These are phyloP conservation scores for Nannochloropsis salina DNA, from an alignment of 108 stramenopile genomes.

Conservation along the genomic window DNA sequence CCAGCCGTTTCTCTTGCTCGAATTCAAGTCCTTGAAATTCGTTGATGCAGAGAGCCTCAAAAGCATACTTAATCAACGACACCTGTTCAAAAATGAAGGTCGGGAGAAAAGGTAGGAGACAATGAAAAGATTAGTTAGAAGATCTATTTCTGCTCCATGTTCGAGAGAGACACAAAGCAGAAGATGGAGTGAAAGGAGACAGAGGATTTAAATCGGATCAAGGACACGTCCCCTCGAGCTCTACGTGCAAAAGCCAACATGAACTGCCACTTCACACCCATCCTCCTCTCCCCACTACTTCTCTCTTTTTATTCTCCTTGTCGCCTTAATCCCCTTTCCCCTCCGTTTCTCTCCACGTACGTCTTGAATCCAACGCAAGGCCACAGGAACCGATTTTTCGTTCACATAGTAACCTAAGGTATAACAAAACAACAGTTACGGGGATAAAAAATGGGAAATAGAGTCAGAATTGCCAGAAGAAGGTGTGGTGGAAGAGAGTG, in stretches of 20 bases:
- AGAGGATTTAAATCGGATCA: neutral
- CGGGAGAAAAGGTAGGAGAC: neutral
- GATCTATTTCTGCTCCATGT: neutral
- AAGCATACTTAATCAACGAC: conserved; percentile 44
- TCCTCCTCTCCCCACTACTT: neutral
- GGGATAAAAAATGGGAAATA: neutral
- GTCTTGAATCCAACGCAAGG: neutral
- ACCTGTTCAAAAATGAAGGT: conserved; percentile 32
- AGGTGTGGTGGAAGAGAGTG: neutral
- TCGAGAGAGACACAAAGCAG: neutral
- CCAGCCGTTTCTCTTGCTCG: conserved; percentile 20
- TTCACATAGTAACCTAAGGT: neutral
- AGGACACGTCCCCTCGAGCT: neutral
- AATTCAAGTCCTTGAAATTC: conserved; percentile 40
- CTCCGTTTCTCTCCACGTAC: neutral
- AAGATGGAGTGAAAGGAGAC: neutral
- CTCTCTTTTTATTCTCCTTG: too few species aligned
- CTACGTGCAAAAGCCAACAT: neutral
- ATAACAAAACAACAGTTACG: neutral
- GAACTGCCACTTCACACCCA: neutral
- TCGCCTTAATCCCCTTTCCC: neutral
- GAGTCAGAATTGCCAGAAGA: neutral
- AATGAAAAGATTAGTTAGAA: neutral
- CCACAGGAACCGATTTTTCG: neutral
- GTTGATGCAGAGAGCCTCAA: conserved; percentile 43